These are phyloP conservation scores for Lunasporangiospora selenospora DNA, from an alignment of 192 early-diverging fungal species.

Conservation along the genomic window DNA sequence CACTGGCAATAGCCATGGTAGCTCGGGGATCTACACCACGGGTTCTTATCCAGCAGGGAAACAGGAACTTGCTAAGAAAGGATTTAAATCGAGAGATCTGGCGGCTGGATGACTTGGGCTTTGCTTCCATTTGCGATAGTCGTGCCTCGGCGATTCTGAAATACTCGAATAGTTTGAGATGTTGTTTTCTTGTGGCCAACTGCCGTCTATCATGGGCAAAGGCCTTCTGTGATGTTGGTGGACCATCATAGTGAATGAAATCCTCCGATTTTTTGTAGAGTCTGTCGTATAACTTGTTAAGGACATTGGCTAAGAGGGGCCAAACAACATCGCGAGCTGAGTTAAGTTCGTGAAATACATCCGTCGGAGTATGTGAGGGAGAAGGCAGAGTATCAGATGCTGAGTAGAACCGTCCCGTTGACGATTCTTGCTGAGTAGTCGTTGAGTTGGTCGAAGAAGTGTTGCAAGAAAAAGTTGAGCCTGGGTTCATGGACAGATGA, in stretches of 20 bases:
- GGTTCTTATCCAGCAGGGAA: conserved; percentile 22
- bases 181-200: conserved; percentile 10
- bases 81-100: conserved; percentile 23
- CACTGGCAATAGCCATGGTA: conserved; percentile 12
- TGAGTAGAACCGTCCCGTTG: background rate
- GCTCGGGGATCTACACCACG: conserved; percentile 15
- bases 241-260: conserved; percentile 26
- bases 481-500: conserved; percentile 9
- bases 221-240: conserved; percentile 16
- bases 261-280: conserved; percentile 20
- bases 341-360: conserved; percentile 20
- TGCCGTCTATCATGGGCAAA: conserved; percentile 23
- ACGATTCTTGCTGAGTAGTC: conserved; percentile 14
- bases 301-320: conserved; percentile 22
- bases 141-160: conserved; percentile 10
- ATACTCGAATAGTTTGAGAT: conserved; percentile 7
- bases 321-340: conserved; percentile 27
- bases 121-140: conserved; percentile 15
- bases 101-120: conserved; percentile 17
- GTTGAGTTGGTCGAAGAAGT: conserved; percentile 12
- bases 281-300: conserved; percentile 15
- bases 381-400: background rate
- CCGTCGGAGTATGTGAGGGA: conserved; percentile 14
- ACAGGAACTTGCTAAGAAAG: conserved; percentile 18
- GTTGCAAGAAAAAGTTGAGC: conserved; percentile 12